A percentile compares a stretch with the other conserved stretches of the same genome.
These are phyloP conservation scores for Endoconidiophora polonica DNA, from an alignment of 2,329 filamentous ascomycete genomes.

Conservation along the genomic window DNA sequence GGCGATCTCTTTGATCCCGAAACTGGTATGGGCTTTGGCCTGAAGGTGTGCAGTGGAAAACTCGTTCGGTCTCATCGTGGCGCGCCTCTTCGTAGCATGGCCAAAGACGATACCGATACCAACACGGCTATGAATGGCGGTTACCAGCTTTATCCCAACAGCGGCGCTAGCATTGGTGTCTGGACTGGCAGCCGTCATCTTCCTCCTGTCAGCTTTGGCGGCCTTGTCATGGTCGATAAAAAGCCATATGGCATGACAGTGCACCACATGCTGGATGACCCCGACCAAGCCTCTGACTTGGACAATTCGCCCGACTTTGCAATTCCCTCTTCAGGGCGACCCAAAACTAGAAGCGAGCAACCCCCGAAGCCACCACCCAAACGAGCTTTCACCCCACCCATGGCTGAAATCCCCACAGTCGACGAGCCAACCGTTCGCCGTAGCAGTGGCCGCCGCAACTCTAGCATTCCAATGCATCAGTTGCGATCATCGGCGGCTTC, in stretches of 20 bases:
- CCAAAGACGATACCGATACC: constrained; percentile 16
- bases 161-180: constrained; percentile 84
- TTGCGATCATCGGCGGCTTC: not conserved
- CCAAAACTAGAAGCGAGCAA: not conserved
- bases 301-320: constrained; percentile 14
- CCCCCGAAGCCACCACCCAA: not conserved
- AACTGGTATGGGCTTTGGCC: constrained; percentile 33
- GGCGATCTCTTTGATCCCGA: constrained; percentile 46
- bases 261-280: constrained; percentile 82
- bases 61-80: constrained; percentile 43
- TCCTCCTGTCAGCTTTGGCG: constrained; percentile 80
- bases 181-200: constrained; percentile 74
- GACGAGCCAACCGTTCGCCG: constrained; percentile 3
- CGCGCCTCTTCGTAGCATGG: constrained; percentile 20
- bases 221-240: constrained; percentile 69
- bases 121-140: constrained; percentile 45
- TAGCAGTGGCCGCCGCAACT: constrained; percentile 4
- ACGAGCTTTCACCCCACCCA: not conserved
- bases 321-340: constrained; percentile 1
- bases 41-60: constrained; percentile 57
- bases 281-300: constrained; percentile 21
- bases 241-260: constrained; percentile 88
- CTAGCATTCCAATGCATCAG: not conserved
- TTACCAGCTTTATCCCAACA: constrained; percentile 63
- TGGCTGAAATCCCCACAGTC: not conserved